phyloP scores from a whole-genome alignment of 306 rosid species.

The Echinosophora koreensis region DNA sequence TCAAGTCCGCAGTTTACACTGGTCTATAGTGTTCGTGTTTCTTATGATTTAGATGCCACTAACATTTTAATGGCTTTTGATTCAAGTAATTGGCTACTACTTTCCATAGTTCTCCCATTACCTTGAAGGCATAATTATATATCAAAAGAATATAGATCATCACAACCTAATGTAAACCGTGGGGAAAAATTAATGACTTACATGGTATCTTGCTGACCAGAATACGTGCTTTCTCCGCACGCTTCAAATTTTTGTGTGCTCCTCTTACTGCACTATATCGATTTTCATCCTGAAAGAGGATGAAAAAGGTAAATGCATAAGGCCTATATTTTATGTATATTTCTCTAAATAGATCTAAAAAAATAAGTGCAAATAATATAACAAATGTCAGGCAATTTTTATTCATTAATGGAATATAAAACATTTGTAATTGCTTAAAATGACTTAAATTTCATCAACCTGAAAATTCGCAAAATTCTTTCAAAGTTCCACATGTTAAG shows the following conservation, averaged over 20 bases:
- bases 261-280: slow-evolving; percentile 91
- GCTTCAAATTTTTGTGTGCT: slow-evolving; percentile 91
- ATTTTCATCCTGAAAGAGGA: slow-evolving; percentile 75
- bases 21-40: neutral
- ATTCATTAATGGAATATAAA: slow-evolving; percentile 7
- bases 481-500: slow-evolving; percentile 11
- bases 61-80: neutral
- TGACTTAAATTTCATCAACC: slow-evolving; percentile 32
- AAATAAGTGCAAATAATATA: slow-evolving; percentile 18
- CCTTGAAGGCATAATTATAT: slow-evolving; percentile 12
- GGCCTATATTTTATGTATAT: neutral
- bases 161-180: slow-evolving; percentile 6
- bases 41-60: slow-evolving; percentile 8
- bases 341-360: slow-evolving; percentile 22
- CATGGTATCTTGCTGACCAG: slow-evolving; percentile 78
- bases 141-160: slow-evolving; percentile 27
- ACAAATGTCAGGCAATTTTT: neutral
- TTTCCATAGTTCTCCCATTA: slow-evolving; percentile 32
- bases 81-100: slow-evolving; percentile 28
- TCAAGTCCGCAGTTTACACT: slow-evolving; percentile 7
- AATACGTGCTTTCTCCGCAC: slow-evolving; percentile 91
- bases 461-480: slow-evolving; percentile 21
- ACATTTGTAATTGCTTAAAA: neutral
- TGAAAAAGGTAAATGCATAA: slow-evolving; percentile 33
- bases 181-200: slow-evolving; percentile 51